Conservation (phyloP, 352 stramenopile species). For the Phytophthora cactorum region DNA sequence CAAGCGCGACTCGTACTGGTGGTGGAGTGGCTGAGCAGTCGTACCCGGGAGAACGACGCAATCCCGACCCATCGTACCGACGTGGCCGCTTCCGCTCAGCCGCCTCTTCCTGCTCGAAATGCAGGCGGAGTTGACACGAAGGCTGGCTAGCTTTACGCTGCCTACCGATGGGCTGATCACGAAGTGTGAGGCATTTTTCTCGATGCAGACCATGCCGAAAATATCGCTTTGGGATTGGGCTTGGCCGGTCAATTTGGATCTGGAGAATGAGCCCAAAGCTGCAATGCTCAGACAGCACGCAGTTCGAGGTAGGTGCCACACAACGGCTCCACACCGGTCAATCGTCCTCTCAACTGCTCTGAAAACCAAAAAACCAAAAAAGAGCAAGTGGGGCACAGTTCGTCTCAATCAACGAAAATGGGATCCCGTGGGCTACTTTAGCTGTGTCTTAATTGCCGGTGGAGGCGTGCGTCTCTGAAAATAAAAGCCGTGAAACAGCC, state of each 20-base stretch:
- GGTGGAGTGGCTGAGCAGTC: constrained; percentile 47
- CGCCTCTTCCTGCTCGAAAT: constrained; percentile 31
- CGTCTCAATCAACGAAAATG: constrained; percentile 36
- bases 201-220: constrained; percentile 42
- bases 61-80: constrained; percentile 25
- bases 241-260: constrained; percentile 40
- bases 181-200: constrained; percentile 35
- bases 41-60: constrained; percentile 14
- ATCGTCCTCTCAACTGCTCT: constrained; percentile 33
- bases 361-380: constrained; percentile 33
- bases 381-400: constrained; percentile 34
- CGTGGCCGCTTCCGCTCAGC: constrained; percentile 17
- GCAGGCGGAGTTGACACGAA: constrained; percentile 20
- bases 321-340: constrained; percentile 36
- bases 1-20: constrained; percentile 60
- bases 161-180: constrained; percentile 30
- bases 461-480: not conserved
- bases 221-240: constrained; percentile 42
- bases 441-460: constrained; percentile 15
- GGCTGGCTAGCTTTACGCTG: constrained; percentile 15
- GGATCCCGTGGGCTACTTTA: constrained; percentile 17
- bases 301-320: constrained; percentile 9
- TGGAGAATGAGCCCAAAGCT: constrained; percentile 22
- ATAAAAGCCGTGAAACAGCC: constrained; percentile 36
- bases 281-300: constrained; percentile 13